Conservation (phyloP, 139 green algal species). For the Chlamydomonas sp. region DNA sequence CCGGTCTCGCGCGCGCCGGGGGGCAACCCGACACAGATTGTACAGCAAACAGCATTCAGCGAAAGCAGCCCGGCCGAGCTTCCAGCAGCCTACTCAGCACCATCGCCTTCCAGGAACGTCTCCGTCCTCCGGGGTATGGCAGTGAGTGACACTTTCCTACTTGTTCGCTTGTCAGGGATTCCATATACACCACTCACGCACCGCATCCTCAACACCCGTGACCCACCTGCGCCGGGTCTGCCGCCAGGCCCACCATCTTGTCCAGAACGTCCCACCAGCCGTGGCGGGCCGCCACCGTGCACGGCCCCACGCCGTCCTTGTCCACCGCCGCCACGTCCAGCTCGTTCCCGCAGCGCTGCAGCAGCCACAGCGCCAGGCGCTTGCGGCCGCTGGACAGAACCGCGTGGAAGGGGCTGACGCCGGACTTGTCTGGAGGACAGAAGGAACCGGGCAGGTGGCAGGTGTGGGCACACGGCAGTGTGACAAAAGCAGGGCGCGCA, state of each 20-base stretch:
- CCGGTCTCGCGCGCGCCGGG: too few relatives aligned
- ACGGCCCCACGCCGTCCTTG: not conserved
- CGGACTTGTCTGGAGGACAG: not conserved
- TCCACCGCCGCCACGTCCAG: not conserved
- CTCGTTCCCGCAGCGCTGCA: not conserved
- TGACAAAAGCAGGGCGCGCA: not conserved
- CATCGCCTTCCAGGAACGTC: too few relatives aligned
- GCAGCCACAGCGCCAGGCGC: not conserved
- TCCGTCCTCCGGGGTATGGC: too few relatives aligned
- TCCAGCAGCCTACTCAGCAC: too few relatives aligned
- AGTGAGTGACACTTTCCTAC: too few relatives aligned
- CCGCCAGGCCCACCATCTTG: not conserved
- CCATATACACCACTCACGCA: too few relatives aligned
- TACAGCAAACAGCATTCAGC: too few relatives aligned
- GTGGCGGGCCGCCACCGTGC: slow-evolving; percentile 16
- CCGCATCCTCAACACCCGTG: too few relatives aligned
- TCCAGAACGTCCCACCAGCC: slow-evolving; percentile 38
- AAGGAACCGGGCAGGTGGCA: not conserved
- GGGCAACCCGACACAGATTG: too few relatives aligned
- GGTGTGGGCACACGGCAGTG: not conserved
- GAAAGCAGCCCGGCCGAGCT: too few relatives aligned
- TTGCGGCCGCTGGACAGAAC: not conserved
- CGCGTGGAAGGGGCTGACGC: not conserved
- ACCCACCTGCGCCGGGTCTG: not conserved
- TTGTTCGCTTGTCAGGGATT: too few relatives aligned